Evolutionary conservation across 306 rosid species (phyloP).

Genomic region (Pyrus pyrifolia): DNA sequence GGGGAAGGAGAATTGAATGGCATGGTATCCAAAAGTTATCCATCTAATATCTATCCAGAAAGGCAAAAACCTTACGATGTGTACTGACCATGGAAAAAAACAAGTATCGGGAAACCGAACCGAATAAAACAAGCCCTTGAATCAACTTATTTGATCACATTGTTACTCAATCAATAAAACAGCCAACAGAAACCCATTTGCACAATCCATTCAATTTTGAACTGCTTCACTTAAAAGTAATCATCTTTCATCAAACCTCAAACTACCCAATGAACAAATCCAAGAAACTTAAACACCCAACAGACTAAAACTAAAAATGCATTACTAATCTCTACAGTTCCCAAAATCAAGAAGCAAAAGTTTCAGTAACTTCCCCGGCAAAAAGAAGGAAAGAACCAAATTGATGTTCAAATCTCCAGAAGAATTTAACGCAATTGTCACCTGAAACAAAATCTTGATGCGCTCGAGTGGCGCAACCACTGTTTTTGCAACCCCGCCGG

Average conservation of each 20-base stretch:
- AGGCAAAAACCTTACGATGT: not conserved
- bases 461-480: conserved; percentile 90
- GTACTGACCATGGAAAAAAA: not conserved
- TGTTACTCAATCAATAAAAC: not conserved
- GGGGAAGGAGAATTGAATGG: not conserved
- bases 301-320: not conserved
- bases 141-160: not conserved
- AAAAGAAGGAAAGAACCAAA: not conserved
- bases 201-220: not conserved
- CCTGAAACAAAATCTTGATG: conserved; percentile 90
- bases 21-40: no score
- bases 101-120: not conserved
- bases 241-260: not conserved
- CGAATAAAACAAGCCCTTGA: not conserved
- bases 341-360: not conserved
- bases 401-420: not conserved
- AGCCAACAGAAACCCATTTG: not conserved
- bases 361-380: not conserved
- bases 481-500: conserved; percentile 77
- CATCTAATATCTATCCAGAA: not conserved
- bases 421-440: not conserved
- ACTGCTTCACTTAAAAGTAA: not conserved
- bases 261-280: not conserved
- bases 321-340: not conserved
- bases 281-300: conserved; percentile 12